phyloP scores from a whole-genome alignment of 768 basidiomycete genomes.

The Strobilomyces echinocephalus region DNA sequence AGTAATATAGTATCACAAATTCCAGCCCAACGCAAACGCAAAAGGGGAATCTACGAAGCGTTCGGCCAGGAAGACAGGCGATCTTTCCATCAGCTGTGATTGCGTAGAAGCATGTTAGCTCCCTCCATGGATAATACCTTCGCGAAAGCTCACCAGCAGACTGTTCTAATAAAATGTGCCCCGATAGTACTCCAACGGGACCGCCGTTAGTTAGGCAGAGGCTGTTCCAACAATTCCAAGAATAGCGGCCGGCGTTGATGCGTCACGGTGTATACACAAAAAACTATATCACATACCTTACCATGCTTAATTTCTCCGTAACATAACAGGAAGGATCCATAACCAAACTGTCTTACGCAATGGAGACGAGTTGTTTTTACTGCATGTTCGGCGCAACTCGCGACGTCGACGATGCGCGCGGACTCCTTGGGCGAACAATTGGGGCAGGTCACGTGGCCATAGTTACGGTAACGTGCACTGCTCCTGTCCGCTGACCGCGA shows the following conservation, averaged over 20 bases:
- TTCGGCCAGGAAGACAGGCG: constrained; percentile 31
- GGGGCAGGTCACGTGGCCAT: constrained; percentile 11
- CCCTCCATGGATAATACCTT: too few species aligned
- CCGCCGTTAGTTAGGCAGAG: constrained; percentile 33
- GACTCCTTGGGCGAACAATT: too few species aligned
- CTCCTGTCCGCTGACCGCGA: background rate
- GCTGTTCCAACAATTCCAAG: constrained; percentile 26
- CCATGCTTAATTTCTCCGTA: too few species aligned
- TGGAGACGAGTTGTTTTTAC: constrained; percentile 3
- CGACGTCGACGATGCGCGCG: too few species aligned
- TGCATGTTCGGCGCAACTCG: too few species aligned
- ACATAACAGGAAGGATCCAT: background rate
- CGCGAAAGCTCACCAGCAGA: constrained; percentile 27
- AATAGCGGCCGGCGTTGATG: constrained; percentile 14
- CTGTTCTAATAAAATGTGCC: constrained; percentile 32
- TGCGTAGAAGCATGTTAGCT: background rate
- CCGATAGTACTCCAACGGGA: constrained; percentile 40
- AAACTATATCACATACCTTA: constrained; percentile 8
- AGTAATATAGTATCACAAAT: constrained; percentile 31
- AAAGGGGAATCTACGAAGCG: constrained; percentile 41
- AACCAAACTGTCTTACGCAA: background rate
- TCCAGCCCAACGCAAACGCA: constrained; percentile 38
- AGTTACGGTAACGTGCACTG: background rate
- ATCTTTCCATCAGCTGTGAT: constrained; percentile 39
- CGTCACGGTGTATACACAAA: background rate